Evolutionary conservation across 768 basidiomycete genomes (phyloP).

Genomic region (Pulveroboletus sp.): DNA sequence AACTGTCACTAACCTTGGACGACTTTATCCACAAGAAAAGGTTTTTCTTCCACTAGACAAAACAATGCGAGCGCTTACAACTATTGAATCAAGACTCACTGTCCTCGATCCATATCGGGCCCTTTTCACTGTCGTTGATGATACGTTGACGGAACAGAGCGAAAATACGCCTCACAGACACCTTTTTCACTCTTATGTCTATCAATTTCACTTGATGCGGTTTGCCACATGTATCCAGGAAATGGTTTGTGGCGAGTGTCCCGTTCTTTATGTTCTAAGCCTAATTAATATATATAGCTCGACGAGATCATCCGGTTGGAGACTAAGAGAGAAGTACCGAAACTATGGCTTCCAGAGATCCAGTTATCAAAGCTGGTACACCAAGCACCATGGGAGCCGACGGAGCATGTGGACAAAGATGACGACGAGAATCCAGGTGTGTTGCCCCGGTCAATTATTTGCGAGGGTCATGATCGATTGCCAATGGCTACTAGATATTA

Average conservation of each 20-base stretch:
- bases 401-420: conserved; percentile 41
- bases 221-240: conserved; percentile 34
- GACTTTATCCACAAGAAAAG: conserved; percentile 50
- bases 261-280: not conserved
- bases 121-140: conserved; percentile 41
- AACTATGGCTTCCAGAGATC: conserved; percentile 58
- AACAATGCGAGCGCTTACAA: not conserved
- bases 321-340: conserved; percentile 36
- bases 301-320: conserved; percentile 58
- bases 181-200: conserved; percentile 73
- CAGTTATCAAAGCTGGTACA: conserved; percentile 33
- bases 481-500: conserved; percentile 36
- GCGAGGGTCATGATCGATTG: not conserved
- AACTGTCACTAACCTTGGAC: conserved; percentile 38
- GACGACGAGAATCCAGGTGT: conserved; percentile 71
- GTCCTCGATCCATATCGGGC: conserved; percentile 63
- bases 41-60: conserved; percentile 30
- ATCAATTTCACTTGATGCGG: conserved; percentile 53
- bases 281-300: conserved; percentile 39
- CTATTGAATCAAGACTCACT: conserved; percentile 32
- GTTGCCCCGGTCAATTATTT: not conserved
- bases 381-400: conserved; percentile 45
- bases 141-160: conserved; percentile 19
- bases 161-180: conserved; percentile 62
- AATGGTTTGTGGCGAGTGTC: conserved; percentile 28